Base-by-base conservation (phyloP, 768 basidiomycete genomes). In the Naganishia onofrii region DNA sequence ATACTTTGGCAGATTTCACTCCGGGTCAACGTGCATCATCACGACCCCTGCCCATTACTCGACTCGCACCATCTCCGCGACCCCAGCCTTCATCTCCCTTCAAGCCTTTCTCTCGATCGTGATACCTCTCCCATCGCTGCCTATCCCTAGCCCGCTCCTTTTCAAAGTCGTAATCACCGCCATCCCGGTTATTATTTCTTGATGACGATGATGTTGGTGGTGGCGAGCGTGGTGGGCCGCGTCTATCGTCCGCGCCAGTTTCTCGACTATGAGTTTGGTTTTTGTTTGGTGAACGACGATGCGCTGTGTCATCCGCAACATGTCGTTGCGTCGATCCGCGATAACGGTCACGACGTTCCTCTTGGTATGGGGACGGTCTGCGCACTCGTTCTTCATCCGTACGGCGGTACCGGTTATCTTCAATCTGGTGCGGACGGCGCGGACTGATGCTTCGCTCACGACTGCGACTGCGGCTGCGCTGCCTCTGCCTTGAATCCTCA, bases 21-120 rank as follows among this genome's bases (percentile, higher is more conserved):
- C 48, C 19, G 12, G 3, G 48, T 26, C 23, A 26, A 51, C 48
- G 48, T 4, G 12, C n/a, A 21, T 26, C n/a, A 51, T 51, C 48
- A 23, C 19, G 23, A 51, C n/a, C 21, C 48, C 48, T 21, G 48
- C n/a, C 48, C 15, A 21, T 51, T n/a, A n/a, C 48, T n/a, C 48
- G n/a, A 51, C 48, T 26, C 48, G n/a, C 48, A 12, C 48, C 48
- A 51, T 51, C 48, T n/a, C 48, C 23, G 7, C 48, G 48, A 26
- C 60, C 60, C 60, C 60, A 63, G 17, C 60, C 60, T 6, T 63
- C 60, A 44, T 42, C 60, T 28, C 38, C 60, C 32, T 28, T 44
- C 60, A 44, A 46, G n/a, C 71, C 71, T 34, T 67, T 66, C 17
- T 74, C 67, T 12, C 69, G 66, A 31, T 74, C 69, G 44, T 70